phyloP scores from a whole-genome alignment of 179 eudicot species.

The Silene coronaria region DNA sequence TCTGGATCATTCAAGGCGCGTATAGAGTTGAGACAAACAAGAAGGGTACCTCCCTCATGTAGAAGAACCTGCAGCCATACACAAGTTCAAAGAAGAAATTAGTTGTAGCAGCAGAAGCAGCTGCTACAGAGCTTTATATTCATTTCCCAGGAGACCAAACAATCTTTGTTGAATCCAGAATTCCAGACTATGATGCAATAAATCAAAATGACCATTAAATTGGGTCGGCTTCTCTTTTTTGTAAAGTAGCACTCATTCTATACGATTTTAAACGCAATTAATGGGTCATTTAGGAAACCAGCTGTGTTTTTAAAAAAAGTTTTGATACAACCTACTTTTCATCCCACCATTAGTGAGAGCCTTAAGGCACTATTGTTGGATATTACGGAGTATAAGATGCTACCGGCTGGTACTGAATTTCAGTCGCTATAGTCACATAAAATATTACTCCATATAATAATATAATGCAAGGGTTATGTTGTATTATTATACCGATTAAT shows the following conservation, averaged over 20 bases:
- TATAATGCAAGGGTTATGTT: not conserved
- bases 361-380: not conserved
- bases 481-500: not conserved
- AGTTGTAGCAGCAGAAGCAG: not conserved
- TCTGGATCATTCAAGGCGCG: constrained; percentile 74
- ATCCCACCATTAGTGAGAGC: not conserved
- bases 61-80: constrained; percentile 59
- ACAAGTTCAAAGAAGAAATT: not conserved
- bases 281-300: not conserved
- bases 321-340: not conserved
- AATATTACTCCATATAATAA: not conserved
- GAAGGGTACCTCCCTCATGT: constrained; percentile 93
- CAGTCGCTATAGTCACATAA: not conserved
- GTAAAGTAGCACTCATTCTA: not conserved
- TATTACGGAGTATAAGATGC: not conserved
- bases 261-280: not conserved
- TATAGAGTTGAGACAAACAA: constrained; percentile 86
- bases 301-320: not conserved
- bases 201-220: not conserved
- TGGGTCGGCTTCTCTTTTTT: not conserved
- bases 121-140: not conserved
- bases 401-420: not conserved
- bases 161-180: not conserved
- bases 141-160: not conserved
- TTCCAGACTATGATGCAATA: not conserved